phyloP scores from a whole-genome alignment of 2,329 filamentous ascomycete species.

The Trichoderma asperellum region DNA sequence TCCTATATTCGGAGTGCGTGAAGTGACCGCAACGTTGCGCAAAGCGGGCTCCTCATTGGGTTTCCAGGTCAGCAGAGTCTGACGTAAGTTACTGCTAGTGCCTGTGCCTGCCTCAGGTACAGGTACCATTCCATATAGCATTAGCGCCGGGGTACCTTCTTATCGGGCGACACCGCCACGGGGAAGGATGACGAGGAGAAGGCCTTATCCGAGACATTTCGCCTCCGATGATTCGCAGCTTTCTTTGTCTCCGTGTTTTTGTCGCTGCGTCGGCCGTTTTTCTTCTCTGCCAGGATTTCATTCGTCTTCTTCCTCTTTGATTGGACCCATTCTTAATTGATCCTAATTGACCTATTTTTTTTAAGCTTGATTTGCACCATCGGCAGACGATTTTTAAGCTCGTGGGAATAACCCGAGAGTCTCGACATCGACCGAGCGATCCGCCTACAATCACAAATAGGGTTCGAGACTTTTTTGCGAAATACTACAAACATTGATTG shows the following conservation, averaged over 20 bases:
- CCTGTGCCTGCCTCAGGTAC: slow-evolving; percentile 4
- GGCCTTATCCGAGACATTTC: not conserved
- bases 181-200: slow-evolving; percentile 7
- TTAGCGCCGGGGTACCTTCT: not conserved
- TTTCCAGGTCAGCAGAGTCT: not conserved
- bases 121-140: not conserved
- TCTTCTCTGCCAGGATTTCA: not conserved
- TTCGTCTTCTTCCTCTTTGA: not conserved
- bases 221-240: not conserved
- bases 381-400: not conserved
- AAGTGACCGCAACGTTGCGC: slow-evolving; percentile 6
- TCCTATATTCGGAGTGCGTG: not conserved
- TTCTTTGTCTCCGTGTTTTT: not conserved
- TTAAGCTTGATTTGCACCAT: not conserved
- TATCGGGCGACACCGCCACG: slow-evolving; percentile 17
- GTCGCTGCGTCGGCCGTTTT: not conserved
- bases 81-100: slow-evolving; percentile 12
- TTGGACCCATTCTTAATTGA: not conserved
- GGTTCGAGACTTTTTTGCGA: not conserved
- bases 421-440: slow-evolving; percentile 24
- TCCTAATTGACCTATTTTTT: not conserved
- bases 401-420: not conserved
- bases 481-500: not conserved
- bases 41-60: slow-evolving; percentile 5
- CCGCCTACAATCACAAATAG: slow-evolving; percentile 1